These are phyloP conservation scores for Alternaria novae-zelandiae DNA, from an alignment of 2,329 filamentous ascomycete species.

Conservation along the genomic window DNA sequence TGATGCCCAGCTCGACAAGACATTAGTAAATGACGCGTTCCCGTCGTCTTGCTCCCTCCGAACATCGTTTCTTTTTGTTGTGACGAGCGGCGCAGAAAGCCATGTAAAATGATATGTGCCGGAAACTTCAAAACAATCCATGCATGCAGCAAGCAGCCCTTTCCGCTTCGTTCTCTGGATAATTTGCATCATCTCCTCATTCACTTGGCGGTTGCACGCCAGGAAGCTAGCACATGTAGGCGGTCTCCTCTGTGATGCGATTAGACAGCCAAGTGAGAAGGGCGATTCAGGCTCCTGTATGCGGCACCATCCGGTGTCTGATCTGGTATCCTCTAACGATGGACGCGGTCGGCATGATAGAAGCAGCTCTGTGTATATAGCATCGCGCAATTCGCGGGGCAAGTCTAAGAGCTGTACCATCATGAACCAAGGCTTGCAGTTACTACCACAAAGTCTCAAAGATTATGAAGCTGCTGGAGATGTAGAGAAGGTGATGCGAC, in stretches of 20 bases:
- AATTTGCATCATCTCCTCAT: conserved; percentile 36
- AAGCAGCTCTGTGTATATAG: conserved; percentile 40
- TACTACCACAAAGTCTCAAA: neutral
- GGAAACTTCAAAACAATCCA: conserved; percentile 42
- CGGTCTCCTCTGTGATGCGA: conserved; percentile 28
- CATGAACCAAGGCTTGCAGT: neutral
- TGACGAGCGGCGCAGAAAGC: conserved; percentile 38
- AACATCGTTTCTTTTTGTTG: conserved; percentile 11
- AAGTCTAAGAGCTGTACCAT: conserved; percentile 38
- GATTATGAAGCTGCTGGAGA: neutral
- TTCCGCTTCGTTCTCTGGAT: conserved; percentile 26
- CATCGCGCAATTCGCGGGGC: conserved; percentile 43
- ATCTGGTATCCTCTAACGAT: conserved; percentile 21
- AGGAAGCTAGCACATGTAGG: conserved; percentile 41
- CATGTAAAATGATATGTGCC: conserved; percentile 42
- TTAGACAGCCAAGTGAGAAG: conserved; percentile 34
- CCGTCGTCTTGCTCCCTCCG: neutral
- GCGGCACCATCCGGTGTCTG: conserved; percentile 21
- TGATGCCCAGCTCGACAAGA: conserved; percentile 26
- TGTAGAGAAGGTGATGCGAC: neutral
- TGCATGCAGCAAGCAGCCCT: conserved; percentile 21
- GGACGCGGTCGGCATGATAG: conserved; percentile 31
- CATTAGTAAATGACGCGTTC: neutral
- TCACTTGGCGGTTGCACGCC: conserved; percentile 35
- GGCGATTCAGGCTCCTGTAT: conserved; percentile 22